Conservation (phyloP, 2,329 filamentous ascomycete species). For the Hypoxylon rubiginosum region DNA sequence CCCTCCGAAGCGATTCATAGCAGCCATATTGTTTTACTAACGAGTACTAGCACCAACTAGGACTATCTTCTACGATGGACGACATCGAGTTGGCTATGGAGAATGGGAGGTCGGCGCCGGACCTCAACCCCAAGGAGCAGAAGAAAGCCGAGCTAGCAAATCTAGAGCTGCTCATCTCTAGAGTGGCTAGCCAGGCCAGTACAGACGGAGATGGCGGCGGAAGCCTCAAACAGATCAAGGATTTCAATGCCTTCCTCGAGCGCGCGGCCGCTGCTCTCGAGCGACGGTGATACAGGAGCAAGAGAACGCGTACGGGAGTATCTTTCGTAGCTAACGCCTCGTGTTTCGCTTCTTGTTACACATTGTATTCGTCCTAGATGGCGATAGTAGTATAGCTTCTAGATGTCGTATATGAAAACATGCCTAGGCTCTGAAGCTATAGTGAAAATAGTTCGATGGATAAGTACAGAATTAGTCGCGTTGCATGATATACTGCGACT, state of each 20-base stretch:
- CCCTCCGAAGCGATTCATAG: constrained; percentile 29
- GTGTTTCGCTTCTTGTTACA: neutral
- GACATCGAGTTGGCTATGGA: constrained; percentile 72
- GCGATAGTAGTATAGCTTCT: neutral
- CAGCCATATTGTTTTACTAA: constrained; percentile 16
- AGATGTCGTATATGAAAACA: neutral
- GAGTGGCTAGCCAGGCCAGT: constrained; percentile 67
- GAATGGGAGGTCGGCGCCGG: constrained; percentile 63
- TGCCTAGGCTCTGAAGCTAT: neutral
- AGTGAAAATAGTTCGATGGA: neutral
- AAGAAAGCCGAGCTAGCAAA: constrained; percentile 67
- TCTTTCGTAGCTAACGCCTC: neutral
- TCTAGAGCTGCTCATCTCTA: constrained; percentile 69
- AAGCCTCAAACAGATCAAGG: constrained; percentile 67
- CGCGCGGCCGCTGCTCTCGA: constrained; percentile 70
- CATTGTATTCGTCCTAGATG: neutral
- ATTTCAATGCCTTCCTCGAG: constrained; percentile 75
- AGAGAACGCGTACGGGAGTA: neutral
- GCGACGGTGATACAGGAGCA: constrained; percentile 45
- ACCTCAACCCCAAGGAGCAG: constrained; percentile 60
- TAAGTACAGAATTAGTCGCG: neutral
- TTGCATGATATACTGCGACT: neutral
- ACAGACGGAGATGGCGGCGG: constrained; percentile 64
- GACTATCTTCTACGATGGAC: constrained; percentile 70
- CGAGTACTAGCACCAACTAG: constrained; percentile 59